Base-by-base conservation (phyloP, 2,329 filamentous ascomycete genomes). In the Sarocladiaceae sp. region DNA sequence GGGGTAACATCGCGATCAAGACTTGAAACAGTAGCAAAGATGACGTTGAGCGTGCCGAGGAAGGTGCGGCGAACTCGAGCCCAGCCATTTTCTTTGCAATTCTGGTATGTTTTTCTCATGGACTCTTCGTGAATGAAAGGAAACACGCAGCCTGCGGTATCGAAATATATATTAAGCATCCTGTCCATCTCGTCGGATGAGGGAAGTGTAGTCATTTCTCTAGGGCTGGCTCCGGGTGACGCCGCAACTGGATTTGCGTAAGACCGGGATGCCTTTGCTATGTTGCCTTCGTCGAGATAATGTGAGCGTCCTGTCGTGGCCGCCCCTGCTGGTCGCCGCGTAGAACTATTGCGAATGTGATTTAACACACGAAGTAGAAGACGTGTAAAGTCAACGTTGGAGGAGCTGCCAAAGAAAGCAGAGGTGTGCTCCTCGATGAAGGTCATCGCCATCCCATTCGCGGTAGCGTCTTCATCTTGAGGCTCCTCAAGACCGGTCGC, bases 11-110 rank as follows among this genome's bases (percentile, higher is more conserved):
- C 39, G n/a, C 39, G 7, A n/a, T 44, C 39, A 23, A 44, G 23
- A n/a, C 39, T 44, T 6, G 18, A 13, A n/a, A n/a, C 39, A 6
- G n/a, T 44, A 20, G 39, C 39, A n/a, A 44, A 44, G 7, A 44
- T 44, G 4, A 44, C n/a, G 39, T 44, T 44, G 18, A 44, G 39
- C 6, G 39, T 44, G 18, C 39, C 39, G 11, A 44, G 39, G 39
- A 44, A 44, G 5, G 39, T 44, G 4, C 39, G 5, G 20, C 39
- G 39, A 20, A 44, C 39, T 23, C 20, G 13, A 4, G 10, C 23
- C 39, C 39, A 44, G 20, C 17, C 17, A n/a, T 44, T 44, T 44
- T 13, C 39, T 20, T 44, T 44, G 17, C 39, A 44, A n/a, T 6
- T 22, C 6, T 13, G n/a, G 23, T 7, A 44, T 13, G 39, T 22